phyloP scores from a whole-genome alignment of 805 yeast species.

The Sporopachydermia lactativora region DNA sequence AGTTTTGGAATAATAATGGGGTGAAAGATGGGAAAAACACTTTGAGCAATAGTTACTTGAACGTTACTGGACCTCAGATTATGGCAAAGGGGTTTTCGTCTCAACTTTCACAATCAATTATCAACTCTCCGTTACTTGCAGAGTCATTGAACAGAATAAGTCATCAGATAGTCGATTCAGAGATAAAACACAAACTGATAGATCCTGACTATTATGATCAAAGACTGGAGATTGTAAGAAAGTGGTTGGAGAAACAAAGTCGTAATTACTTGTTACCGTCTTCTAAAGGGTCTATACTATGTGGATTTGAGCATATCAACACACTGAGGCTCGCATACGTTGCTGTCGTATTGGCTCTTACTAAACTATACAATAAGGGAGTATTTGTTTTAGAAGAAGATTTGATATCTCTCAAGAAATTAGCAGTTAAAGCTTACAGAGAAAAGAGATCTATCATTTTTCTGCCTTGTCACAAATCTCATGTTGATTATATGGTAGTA shows the following conservation, averaged over 20 bases:
- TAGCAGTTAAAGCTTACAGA: conserved; percentile 19
- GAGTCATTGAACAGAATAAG: neutral
- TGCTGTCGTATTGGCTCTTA: conserved; percentile 22
- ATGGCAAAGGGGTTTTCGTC: neutral
- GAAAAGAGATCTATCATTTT: conserved; percentile 26
- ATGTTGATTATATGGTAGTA: conserved; percentile 43
- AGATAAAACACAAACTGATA: neutral
- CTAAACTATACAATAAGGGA: conserved; percentile 27
- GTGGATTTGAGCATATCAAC: conserved; percentile 18
- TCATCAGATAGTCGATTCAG: neutral
- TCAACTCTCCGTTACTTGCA: neutral
- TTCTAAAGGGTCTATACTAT: conserved; percentile 15
- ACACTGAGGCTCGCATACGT: conserved; percentile 20
- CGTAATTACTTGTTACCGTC: neutral
- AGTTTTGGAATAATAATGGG: too few species aligned
- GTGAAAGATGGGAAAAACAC: neutral
- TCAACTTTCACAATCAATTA: neutral
- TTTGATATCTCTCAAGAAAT: conserved; percentile 18
- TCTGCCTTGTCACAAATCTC: conserved; percentile 50
- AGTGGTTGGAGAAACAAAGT: neutral
- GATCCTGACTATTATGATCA: neutral
- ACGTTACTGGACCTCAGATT: neutral
- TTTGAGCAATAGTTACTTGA: conserved; percentile 1
- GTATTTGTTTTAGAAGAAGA: conserved; percentile 23
- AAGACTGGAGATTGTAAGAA: neutral